Conservation (phyloP, 169 alveolate genomes). For the Cryptosporidium canis region DNA sequence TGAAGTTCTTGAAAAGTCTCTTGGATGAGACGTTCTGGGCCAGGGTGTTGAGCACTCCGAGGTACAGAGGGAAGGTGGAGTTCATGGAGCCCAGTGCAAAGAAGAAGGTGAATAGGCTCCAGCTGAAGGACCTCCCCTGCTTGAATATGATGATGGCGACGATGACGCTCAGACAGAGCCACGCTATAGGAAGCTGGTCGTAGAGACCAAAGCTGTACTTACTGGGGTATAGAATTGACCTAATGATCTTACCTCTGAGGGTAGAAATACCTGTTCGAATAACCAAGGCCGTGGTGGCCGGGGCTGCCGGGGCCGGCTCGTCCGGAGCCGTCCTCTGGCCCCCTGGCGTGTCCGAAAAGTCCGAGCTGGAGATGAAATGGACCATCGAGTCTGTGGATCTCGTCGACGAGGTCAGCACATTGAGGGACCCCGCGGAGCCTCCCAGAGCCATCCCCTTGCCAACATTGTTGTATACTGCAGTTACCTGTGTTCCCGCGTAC, state of each 20-base stretch:
- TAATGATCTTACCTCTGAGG: slow-evolving; percentile 89
- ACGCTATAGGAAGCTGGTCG: slow-evolving; percentile 76
- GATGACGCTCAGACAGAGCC: slow-evolving; percentile 61
- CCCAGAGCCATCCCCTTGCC: slow-evolving; percentile 19
- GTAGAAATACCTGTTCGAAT: slow-evolving; percentile 88
- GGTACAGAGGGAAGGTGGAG: slow-evolving; percentile 34
- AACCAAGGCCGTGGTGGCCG: slow-evolving; percentile 83
- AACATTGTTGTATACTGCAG: slow-evolving; percentile 54
- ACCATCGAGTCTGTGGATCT: slow-evolving; percentile 49
- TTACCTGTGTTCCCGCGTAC: slow-evolving; percentile 78
- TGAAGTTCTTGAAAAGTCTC: slow-evolving; percentile 86
- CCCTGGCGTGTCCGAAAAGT: background rate
- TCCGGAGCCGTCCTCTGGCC: background rate
- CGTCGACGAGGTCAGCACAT: slow-evolving; percentile 38
- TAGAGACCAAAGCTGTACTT: slow-evolving; percentile 77
- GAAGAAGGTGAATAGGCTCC: slow-evolving; percentile 85
- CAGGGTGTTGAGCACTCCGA: slow-evolving; percentile 46
- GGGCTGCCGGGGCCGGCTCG: background rate
- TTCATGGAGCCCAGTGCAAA: slow-evolving; percentile 80
- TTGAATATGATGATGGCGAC: slow-evolving; percentile 59
- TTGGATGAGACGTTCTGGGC: slow-evolving; percentile 91
- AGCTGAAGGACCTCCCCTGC: slow-evolving; percentile 81
- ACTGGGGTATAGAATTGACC: slow-evolving; percentile 93
- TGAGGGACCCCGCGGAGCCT: background rate
- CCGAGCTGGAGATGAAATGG: background rate